Evolutionary conservation across 2,329 filamentous ascomycete species (phyloP).

Genomic region (Sporothrix dimorphospora): DNA sequence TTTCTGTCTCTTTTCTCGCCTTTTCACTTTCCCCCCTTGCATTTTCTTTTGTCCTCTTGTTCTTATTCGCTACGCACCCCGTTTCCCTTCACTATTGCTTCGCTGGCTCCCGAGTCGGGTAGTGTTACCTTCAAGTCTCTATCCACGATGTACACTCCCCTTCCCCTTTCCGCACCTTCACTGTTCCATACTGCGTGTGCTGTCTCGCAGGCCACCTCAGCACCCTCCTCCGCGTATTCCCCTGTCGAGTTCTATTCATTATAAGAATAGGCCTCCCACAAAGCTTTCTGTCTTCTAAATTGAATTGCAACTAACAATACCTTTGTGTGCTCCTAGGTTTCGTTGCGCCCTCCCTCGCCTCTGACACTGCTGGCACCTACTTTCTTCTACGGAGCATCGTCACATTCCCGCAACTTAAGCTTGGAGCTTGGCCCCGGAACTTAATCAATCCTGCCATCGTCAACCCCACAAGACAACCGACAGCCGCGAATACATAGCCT

Average conservation of each 20-base stretch:
- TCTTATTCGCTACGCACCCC: not conserved
- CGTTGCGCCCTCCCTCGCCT: not conserved
- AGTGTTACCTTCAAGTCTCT: not conserved
- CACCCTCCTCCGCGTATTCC: not conserved
- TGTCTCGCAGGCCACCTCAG: not conserved
- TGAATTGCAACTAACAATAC: conserved; percentile 8
- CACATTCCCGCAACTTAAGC: not conserved
- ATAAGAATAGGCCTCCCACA: conserved; percentile 13
- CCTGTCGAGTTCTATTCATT: not conserved
- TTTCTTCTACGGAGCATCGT: not conserved
- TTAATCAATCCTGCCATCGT: not conserved
- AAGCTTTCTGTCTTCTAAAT: not conserved
- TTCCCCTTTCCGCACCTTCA: not conserved
- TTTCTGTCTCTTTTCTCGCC: not conserved
- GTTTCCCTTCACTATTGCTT: not conserved
- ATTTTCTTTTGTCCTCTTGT: not conserved
- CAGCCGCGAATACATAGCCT: not conserved
- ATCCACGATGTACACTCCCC: not conserved
- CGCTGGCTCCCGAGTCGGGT: conserved; percentile 10
- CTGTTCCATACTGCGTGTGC: not conserved
- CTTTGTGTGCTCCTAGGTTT: not conserved
- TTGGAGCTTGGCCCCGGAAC: not conserved
- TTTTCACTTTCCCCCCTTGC: not conserved
- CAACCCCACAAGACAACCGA: not conserved
- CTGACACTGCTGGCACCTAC: too few relatives aligned